Percentiles rank a stretch among this genome's conserved stretches.
Evolutionary conservation across 2,329 filamentous ascomycete species (phyloP).

Genomic region (Verticillium dahliae): DNA sequence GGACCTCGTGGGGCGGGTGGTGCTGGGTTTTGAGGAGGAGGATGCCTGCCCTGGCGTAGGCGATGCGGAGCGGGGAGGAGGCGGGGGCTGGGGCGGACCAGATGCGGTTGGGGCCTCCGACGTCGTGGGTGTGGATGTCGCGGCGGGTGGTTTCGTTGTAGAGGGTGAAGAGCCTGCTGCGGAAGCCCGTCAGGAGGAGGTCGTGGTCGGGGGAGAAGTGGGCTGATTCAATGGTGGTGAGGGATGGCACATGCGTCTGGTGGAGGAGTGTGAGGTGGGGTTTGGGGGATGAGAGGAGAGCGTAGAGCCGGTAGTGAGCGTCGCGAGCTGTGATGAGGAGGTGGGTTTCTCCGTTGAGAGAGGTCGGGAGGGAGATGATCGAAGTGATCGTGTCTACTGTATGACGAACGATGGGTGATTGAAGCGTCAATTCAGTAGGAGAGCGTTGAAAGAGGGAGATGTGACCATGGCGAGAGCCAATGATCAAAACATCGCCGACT

Average conservation of each 20-base stretch:
- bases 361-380: slow-evolving; percentile 42
- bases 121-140: slow-evolving; percentile 67
- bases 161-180: slow-evolving; percentile 69
- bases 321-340: slow-evolving; percentile 72
- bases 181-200: slow-evolving; percentile 75
- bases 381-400: slow-evolving; percentile 61
- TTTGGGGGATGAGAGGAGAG: slow-evolving; percentile 20
- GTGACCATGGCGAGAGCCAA: slow-evolving; percentile 49
- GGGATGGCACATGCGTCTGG: slow-evolving; percentile 62
- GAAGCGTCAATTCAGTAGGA: slow-evolving; percentile 15
- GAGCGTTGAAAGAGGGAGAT: slow-evolving; percentile 30
- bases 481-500: slow-evolving; percentile 33
- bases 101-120: slow-evolving; percentile 76
- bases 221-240: slow-evolving; percentile 68
- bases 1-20: slow-evolving; percentile 27
- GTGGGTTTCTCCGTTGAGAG: slow-evolving; percentile 23
- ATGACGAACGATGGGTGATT: slow-evolving; percentile 30
- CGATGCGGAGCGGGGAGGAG: slow-evolving; percentile 24
- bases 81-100: slow-evolving; percentile 42
- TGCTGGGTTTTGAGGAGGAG: slow-evolving; percentile 40
- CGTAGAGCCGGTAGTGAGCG: slow-evolving; percentile 64
- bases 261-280: slow-evolving; percentile 57
- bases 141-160: slow-evolving; percentile 70
- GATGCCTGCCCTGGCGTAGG: slow-evolving; percentile 60
- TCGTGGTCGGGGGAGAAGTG: slow-evolving; percentile 46